Conservation (phyloP, 2,329 filamentous ascomycete species). For the Fusarium sacchari region DNA sequence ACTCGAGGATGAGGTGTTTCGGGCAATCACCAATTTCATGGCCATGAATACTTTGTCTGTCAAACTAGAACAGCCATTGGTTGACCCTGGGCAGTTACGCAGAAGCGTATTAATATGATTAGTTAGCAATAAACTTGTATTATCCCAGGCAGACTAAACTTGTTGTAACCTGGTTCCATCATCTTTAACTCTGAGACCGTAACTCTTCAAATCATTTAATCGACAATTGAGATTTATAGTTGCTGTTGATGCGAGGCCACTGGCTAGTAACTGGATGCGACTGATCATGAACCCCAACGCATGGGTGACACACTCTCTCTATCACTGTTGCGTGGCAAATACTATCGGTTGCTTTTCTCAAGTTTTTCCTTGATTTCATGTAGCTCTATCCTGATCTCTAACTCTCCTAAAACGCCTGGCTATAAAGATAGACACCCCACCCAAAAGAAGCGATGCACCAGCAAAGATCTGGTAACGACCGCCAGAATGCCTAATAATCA, state of each 20-base stretch:
- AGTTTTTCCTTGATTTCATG: not conserved
- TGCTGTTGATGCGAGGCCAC: not conserved
- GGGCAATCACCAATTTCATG: not conserved
- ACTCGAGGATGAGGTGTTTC: not conserved
- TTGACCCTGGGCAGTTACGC: not conserved
- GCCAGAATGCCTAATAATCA: not conserved
- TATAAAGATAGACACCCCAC: not conserved
- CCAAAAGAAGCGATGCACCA: not conserved
- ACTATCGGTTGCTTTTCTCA: not conserved
- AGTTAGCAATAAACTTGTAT: not conserved
- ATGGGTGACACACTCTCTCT: not conserved
- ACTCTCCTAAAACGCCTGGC: not conserved
- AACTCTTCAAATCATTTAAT: accelerated
- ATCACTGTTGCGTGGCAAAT: no score
- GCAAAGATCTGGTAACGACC: not conserved
- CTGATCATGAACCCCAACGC: not conserved
- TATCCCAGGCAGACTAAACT: not conserved
- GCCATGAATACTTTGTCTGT: accelerated
- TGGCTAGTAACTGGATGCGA: not conserved
- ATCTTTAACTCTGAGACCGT: not conserved
- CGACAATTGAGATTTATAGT: no score
- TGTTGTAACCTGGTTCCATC: not conserved
- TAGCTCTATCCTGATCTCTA: accelerated
- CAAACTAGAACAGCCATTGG: accelerated
- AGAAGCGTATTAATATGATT: not conserved